Conservation (phyloP, 306 rosid species). For the Canavalia ensiformis region DNA sequence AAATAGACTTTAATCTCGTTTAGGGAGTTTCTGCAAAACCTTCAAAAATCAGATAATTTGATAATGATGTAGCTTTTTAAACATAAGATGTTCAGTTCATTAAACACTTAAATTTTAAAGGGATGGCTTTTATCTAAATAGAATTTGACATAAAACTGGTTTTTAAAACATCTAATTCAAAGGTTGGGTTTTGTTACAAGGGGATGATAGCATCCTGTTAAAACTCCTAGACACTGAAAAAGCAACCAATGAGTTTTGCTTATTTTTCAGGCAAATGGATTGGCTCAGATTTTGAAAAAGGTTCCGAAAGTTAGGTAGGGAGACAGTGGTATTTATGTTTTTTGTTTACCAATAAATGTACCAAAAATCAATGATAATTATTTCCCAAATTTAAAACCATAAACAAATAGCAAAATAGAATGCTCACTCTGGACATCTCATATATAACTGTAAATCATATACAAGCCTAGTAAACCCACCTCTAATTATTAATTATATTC, state of each 20-base stretch:
- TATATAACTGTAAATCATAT: conserved; percentile 14
- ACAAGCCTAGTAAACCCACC: not conserved
- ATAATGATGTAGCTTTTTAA: not conserved
- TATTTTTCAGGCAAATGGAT: conserved; percentile 4
- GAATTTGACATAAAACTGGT: not conserved
- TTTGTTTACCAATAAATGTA: not conserved
- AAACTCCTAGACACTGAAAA: not conserved
- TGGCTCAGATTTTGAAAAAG: not conserved
- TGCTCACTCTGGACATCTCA: not conserved
- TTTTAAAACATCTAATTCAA: conserved; percentile 1
- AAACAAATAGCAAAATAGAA: not conserved
- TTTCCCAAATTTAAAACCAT: conserved; percentile 11
- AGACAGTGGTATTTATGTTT: not conserved
- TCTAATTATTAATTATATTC: not conserved
- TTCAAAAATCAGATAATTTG: not conserved
- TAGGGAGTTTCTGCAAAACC: not conserved
- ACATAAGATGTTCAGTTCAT: not conserved
- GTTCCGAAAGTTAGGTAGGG: not conserved
- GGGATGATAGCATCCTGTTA: not conserved
- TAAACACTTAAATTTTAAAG: not conserved
- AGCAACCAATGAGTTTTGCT: not conserved
- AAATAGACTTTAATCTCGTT: not conserved
- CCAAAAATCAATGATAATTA: not conserved
- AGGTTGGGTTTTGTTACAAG: conserved; percentile 1
- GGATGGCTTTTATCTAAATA: not conserved